phyloP scores from a whole-genome alignment of 345 rosid genomes.

The Eucalyptus shirleyi region DNA sequence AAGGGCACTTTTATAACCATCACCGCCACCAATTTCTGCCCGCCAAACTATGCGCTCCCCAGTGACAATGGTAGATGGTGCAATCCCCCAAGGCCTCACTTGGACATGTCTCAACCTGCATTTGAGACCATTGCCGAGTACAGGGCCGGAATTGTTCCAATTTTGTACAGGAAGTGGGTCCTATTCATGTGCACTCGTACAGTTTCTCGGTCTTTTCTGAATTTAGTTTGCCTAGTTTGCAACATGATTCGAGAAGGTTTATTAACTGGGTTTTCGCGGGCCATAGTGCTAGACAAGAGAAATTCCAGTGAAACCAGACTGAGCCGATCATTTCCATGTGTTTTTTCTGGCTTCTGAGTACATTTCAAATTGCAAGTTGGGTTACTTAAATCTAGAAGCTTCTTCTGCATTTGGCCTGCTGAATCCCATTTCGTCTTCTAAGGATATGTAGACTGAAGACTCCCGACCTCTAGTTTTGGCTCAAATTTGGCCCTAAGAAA shows the following conservation, averaged over 20 bases:
- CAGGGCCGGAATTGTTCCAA: slow-evolving; percentile 65
- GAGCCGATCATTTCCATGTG: not conserved
- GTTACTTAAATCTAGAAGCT: not conserved
- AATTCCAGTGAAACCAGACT: not conserved
- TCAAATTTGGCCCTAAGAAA: not conserved
- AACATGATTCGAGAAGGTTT: not conserved
- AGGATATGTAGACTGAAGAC: not conserved
- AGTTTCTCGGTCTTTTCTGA: not conserved
- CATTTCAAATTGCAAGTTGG: not conserved
- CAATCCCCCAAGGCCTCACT: slow-evolving; percentile 62
- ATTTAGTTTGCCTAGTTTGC: not conserved
- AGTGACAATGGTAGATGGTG: slow-evolving; percentile 80
- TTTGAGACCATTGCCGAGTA: slow-evolving; percentile 58
- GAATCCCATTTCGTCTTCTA: not conserved
- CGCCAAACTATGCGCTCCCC: slow-evolving; percentile 53
- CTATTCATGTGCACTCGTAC: not conserved
- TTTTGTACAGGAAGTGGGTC: slow-evolving; percentile 41
- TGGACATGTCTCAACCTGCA: slow-evolving; percentile 75
- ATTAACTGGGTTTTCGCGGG: not conserved
- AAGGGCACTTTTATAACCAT: slow-evolving; percentile 45
- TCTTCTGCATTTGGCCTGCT: not conserved
- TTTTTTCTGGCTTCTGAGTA: not conserved
- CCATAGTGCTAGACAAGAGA: not conserved
- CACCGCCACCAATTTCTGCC: slow-evolving; percentile 77
- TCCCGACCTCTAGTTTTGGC: not conserved